Conservation (phyloP, 495 filamentous ascomycete species). For the Staphylotrichum tortipilum region DNA sequence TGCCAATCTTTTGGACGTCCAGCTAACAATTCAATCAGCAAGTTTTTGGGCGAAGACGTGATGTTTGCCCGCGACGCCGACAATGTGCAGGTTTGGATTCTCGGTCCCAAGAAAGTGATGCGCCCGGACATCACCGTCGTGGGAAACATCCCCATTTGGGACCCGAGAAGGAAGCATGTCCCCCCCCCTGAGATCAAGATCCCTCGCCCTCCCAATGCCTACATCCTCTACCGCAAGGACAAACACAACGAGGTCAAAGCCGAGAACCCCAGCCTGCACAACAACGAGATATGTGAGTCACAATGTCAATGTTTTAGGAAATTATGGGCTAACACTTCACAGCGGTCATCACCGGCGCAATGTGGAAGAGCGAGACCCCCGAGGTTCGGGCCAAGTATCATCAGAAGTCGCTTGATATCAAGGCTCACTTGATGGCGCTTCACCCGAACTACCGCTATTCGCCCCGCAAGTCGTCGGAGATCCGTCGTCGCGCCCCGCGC, state of each 20-base stretch:
- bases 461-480: constrained; percentile 11
- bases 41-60: constrained; percentile 4
- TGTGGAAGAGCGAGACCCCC: constrained; percentile 16
- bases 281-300: constrained; percentile 21
- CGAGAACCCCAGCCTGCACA: constrained; percentile 10
- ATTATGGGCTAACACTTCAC: constrained; percentile 1
- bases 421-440: constrained; percentile 6
- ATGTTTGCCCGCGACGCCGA: constrained; percentile 12
- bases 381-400: constrained; percentile 15
- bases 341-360: constrained; percentile 16
- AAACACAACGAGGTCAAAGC: constrained; percentile 7
- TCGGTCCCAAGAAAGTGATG: constrained; percentile 10
- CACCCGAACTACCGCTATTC: constrained; percentile 12
- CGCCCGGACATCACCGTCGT: constrained; percentile 1
- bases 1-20: no score
- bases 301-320: background rate
- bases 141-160: constrained; percentile 5
- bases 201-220: constrained; percentile 21
- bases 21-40: background rate
- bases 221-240: constrained; percentile 20
- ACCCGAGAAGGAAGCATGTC: constrained; percentile 7
- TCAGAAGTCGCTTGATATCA: constrained; percentile 6
- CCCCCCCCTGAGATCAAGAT: constrained; percentile 5
- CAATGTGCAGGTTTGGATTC: constrained; percentile 7
- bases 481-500: constrained; percentile 8